Base-by-base conservation (phyloP, 192 early-diverging fungal species). In the Coemansia sp. region DNA sequence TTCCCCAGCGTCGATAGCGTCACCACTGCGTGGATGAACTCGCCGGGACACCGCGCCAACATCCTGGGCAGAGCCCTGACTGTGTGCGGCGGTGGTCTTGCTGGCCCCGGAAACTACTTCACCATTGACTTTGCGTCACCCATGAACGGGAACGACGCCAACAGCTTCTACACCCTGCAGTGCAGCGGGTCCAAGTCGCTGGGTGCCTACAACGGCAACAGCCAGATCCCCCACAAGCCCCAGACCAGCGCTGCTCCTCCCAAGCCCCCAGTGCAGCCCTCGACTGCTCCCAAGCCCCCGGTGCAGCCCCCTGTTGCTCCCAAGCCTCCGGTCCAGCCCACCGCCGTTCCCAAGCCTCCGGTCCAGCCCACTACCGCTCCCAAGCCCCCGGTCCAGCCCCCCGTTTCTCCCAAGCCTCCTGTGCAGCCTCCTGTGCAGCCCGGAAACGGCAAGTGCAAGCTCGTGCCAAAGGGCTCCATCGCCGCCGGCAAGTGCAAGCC, bases 401-500 rank as follows among this genome's bases (percentile, higher is more conserved):
- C 44, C 3, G 22, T 46, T 3, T 4, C 4, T 18, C 40, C 18
- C 42, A 21, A 21, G 22, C 44, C 44, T 3, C 1, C 44, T 1
- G 19, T 8, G 21, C 44, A n/a, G n/a, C n/a, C n/a, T 1, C 40
- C 39, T 8, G 40, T 40, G 18, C 42, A 43, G 42, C 46, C 46
- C 19, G 46, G 46, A 2, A 50, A 50, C 46, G 71, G 76, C 74
- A 80, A 80, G 71, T 74, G 71, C 76, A 80, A 64, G 70, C 76
- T 67, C 48, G 48, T 80, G 19, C 71, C 76, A 36, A 70, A 67
- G 70, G 76, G 76, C 67, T 80, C 76, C 35, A 80, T 80, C 41
- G 76, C 76, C 32, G 76, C 76, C 10, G 76, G 76, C 67, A 80
- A 80, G 76, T 80, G 76, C 76, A 80, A 74, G 76, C 60, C 70